Conservation (phyloP, 2,329 filamentous ascomycete genomes). For the Cytospora piceae region DNA sequence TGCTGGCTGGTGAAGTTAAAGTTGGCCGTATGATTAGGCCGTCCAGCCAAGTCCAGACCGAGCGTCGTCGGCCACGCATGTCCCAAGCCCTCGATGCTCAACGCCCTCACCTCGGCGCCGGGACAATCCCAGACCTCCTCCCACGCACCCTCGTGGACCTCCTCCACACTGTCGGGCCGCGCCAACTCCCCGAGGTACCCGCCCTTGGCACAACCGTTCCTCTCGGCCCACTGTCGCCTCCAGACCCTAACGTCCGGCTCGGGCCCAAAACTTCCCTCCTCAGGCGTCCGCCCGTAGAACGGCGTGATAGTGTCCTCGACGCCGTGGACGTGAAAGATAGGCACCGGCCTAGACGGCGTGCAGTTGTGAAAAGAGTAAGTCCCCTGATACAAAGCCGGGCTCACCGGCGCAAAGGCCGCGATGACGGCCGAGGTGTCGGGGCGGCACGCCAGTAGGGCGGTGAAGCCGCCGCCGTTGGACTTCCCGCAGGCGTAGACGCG, state of each 20-base stretch:
- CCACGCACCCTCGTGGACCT: constrained; percentile 31
- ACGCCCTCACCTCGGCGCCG: constrained; percentile 31
- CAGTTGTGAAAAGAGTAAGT: constrained; percentile 31
- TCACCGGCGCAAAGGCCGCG: constrained; percentile 32
- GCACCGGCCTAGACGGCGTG: constrained; percentile 27
- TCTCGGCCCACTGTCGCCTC: constrained; percentile 32
- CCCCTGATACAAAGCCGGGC: constrained; percentile 32
- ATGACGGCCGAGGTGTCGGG: constrained; percentile 31
- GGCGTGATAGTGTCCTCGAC: constrained; percentile 31
- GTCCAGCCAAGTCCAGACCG: constrained; percentile 29
- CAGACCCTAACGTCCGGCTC: constrained; percentile 32
- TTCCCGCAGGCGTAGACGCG: constrained; percentile 33
- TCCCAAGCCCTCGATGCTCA: constrained; percentile 32
- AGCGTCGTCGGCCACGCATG: constrained; percentile 33
- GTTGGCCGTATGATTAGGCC: constrained; percentile 31
- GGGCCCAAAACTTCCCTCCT: constrained; percentile 28
- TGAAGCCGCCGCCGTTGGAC: constrained; percentile 33
- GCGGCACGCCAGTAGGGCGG: constrained; percentile 31
- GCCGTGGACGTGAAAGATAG: constrained; percentile 32
- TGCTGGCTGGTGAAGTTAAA: constrained; percentile 33
- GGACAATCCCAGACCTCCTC: constrained; percentile 32
- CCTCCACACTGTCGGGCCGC: constrained; percentile 24
- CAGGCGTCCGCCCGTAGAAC: constrained; percentile 29
- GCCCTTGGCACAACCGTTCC: constrained; percentile 29
- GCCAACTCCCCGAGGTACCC: constrained; percentile 28